Evolutionary conservation across 768 basidiomycete genomes (phyloP).

Genomic region (Rhodotorula diobovata): DNA sequence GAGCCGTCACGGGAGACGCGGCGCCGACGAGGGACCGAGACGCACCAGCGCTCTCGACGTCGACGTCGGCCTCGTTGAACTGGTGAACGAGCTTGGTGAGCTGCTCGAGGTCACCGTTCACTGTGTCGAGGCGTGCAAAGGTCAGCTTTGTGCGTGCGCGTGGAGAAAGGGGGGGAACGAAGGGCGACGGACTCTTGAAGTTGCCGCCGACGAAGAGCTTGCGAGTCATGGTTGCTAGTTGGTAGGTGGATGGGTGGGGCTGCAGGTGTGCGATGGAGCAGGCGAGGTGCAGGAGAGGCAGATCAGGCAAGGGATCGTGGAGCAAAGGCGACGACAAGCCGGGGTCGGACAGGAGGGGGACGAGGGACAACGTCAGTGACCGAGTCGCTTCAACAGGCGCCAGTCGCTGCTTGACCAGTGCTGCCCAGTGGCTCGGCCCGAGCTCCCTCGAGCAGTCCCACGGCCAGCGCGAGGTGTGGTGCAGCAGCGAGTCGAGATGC

Average conservation of each 20-base stretch:
- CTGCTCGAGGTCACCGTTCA: slow-evolving; percentile 69
- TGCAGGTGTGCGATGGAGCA: background rate
- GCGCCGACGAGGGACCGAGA: slow-evolving; percentile 7
- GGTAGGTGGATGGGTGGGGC: background rate
- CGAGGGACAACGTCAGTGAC: too few relatives aligned
- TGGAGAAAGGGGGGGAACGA: background rate
- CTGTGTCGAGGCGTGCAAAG: slow-evolving; percentile 1
- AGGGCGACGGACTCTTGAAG: slow-evolving; percentile 63
- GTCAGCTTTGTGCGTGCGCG: background rate
- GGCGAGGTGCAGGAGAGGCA: background rate
- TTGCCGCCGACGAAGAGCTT: slow-evolving; percentile 48
- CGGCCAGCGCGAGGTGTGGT: too few relatives aligned
- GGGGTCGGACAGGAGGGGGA: background rate
- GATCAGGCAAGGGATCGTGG: background rate
- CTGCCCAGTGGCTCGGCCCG: too few relatives aligned
- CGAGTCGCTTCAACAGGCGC: too few relatives aligned
- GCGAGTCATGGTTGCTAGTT: slow-evolving; percentile 12
- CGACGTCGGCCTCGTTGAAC: slow-evolving; percentile 74
- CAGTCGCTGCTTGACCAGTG: too few relatives aligned
- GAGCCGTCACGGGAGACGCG: slow-evolving; percentile 2
- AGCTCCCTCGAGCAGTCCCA: too few relatives aligned
- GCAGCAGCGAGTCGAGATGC: too few relatives aligned
- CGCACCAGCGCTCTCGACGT: slow-evolving; percentile 46
- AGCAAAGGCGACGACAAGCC: background rate
- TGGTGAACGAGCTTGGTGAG: slow-evolving; percentile 62